Evolutionary conservation across 768 basidiomycete genomes (phyloP), one percentile per base, ranked within the genome.

Genomic region (Pisolithus sp.): DNA sequence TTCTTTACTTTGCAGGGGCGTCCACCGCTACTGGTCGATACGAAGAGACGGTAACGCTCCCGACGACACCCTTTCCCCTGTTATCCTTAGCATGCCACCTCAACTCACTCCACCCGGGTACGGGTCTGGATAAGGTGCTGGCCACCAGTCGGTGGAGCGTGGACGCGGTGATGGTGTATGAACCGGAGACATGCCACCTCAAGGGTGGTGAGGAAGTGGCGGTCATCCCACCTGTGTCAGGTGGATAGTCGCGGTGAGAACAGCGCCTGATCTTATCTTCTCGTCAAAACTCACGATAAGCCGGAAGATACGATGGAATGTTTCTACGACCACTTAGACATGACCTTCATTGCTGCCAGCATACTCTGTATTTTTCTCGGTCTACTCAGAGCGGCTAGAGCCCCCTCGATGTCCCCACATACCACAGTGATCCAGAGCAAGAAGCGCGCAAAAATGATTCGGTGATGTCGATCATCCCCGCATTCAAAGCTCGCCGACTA

Each of bases 211-310:
- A 91, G 21, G 87, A 91, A 65, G 84, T 86, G 59, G 78, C 90
- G 6, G 87, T 88, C 86, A 48, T 89, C 89, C 4, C 88, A 57
- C 89, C 86, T 8, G 88, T 91, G 0, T 88, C 86, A 48, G 89
- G 90, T 5, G 89, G 89, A 30, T 89, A 63, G 55, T 26, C 5
- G 12, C 5, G 34, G 26, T 21, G 7, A 41, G 28, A 36, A 15
- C 40, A 43, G n/a, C 21, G 40, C 23, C 30, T 38, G 28, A 17
- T 10, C 23, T 42, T 31, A 5, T 23, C 1, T 47, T 56, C 55
- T 50, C 48, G 46, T 50, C 21, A 20, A 34, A 21, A 9, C 46
- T 52, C 30, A 52, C 50, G 21, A 28, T n/a, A 7, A 40, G 46
- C 36, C 51, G 37, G 12, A 21, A 37, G 40, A 24, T 7, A 38